Percentiles rank a stretch among this genome's conserved stretches.
These are phyloP conservation scores for Uronychia binucleata DNA, from an alignment of 73 alveolate genomes.

Conservation along the genomic window DNA sequence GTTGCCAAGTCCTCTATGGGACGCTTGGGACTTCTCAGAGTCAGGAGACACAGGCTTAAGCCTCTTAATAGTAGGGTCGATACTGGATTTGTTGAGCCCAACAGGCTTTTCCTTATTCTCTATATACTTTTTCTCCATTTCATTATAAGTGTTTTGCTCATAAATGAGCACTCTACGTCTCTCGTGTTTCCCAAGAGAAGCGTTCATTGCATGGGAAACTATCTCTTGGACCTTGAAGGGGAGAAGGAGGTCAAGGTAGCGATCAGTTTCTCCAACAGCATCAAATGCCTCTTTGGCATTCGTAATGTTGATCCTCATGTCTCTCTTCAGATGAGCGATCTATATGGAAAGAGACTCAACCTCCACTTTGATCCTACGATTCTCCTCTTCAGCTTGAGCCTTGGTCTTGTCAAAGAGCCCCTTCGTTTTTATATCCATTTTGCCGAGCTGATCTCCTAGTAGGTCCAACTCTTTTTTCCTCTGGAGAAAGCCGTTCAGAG, in stretches of 20 bases:
- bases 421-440: not conserved
- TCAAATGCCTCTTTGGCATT: not conserved
- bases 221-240: not conserved
- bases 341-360: not conserved
- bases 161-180: not conserved
- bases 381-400: not conserved
- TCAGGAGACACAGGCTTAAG: not conserved
- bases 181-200: not conserved
- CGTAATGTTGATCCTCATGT: not conserved
- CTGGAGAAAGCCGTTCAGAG: too few relatives aligned
- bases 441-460: not conserved
- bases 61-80: too few relatives aligned
- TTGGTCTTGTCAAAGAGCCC: not conserved
- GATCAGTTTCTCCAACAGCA: not conserved
- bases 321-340: not conserved
- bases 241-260: not conserved
- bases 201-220: not conserved
- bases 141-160: not conserved
- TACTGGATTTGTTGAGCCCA: too few relatives aligned
- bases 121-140: too few relatives aligned
- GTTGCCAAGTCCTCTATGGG: too few relatives aligned
- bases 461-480: not conserved
- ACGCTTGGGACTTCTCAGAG: too few relatives aligned
- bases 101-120: too few relatives aligned
- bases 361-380: not conserved